Evolutionary conservation across 345 rosid genomes (phyloP).

Genomic region (Kandelia obovata): DNA sequence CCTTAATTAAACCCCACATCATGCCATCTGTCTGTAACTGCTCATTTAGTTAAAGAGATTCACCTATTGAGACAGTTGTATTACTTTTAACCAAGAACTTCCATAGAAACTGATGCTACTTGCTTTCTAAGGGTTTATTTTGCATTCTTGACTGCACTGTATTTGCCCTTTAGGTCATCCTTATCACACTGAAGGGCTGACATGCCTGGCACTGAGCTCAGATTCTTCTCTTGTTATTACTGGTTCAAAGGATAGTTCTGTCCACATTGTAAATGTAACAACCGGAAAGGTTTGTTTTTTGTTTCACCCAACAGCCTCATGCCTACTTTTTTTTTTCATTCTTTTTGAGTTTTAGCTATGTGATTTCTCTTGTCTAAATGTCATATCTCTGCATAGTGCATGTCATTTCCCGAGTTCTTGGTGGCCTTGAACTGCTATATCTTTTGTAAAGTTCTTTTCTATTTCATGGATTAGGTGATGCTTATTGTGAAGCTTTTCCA

Average conservation of each 20-base stretch:
- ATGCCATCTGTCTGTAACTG: too few relatives aligned
- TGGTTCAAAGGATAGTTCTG: conserved; percentile 76
- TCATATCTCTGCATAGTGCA: not conserved
- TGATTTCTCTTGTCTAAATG: not conserved
- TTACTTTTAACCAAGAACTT: not conserved
- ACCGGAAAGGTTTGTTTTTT: conserved; percentile 66
- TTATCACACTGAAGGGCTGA: conserved; percentile 74
- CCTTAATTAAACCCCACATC: too few relatives aligned
- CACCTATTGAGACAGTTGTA: not conserved
- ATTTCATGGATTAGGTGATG: too few relatives aligned
- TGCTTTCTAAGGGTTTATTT: conserved; percentile 1
- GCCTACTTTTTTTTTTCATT: not conserved
- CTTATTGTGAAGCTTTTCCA: too few relatives aligned
- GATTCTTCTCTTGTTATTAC: conserved; percentile 75
- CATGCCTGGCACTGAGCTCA: conserved; percentile 69
- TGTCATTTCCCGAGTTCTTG: not conserved
- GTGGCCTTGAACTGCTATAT: not conserved
- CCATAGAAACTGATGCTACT: not conserved
- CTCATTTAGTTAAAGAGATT: not conserved
- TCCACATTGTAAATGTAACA: conserved; percentile 71
- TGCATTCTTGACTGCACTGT: conserved; percentile 6
- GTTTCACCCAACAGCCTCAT: not conserved
- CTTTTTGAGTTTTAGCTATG: not conserved
- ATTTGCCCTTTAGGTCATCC: conserved; percentile 61
- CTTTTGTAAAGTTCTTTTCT: not conserved